Percentiles rank a stretch among this genome's conserved stretches.
These are phyloP conservation scores for Pneumocystis wakefieldiae DNA, from an alignment of 1,139 yeast species.

Conservation along the genomic window DNA sequence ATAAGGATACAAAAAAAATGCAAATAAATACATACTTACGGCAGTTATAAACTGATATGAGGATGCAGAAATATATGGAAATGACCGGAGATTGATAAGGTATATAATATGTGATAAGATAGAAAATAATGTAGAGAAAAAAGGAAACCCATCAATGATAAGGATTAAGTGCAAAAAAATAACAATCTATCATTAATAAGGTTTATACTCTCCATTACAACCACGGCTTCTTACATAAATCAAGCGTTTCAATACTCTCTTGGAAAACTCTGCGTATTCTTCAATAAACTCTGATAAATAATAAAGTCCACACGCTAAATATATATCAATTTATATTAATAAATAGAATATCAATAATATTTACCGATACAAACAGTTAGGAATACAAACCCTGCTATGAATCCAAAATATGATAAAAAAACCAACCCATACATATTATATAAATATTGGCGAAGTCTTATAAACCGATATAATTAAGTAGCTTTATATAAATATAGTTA, in stretches of 20 bases:
- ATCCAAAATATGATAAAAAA: constrained; percentile 33
- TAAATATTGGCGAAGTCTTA: not conserved
- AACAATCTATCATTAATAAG: constrained; percentile 21
- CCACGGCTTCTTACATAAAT: constrained; percentile 34
- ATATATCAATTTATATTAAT: not conserved
- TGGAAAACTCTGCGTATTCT: constrained; percentile 79
- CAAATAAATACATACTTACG: constrained; percentile 26
- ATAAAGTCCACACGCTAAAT: constrained; percentile 67
- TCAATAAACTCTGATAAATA: constrained; percentile 85
- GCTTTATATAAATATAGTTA: not conserved
- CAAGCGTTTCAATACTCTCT: constrained; percentile 44
- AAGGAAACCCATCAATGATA: constrained; percentile 66
- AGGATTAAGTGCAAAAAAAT: constrained; percentile 41
- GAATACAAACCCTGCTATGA: constrained; percentile 57
- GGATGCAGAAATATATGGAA: constrained; percentile 68
- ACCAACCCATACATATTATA: not conserved
- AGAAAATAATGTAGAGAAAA: constrained; percentile 48
- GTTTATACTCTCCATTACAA: not conserved
- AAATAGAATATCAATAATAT: not conserved
- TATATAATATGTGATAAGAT: constrained; percentile 58
- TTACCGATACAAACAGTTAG: constrained; percentile 44
- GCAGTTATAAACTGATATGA: constrained; percentile 58
- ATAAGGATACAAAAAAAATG: not conserved
- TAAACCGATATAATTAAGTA: not conserved
- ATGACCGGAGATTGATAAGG: constrained; percentile 55